Evolutionary conservation across 441 rosid genomes (phyloP).

Genomic region (Croton laevigatus): DNA sequence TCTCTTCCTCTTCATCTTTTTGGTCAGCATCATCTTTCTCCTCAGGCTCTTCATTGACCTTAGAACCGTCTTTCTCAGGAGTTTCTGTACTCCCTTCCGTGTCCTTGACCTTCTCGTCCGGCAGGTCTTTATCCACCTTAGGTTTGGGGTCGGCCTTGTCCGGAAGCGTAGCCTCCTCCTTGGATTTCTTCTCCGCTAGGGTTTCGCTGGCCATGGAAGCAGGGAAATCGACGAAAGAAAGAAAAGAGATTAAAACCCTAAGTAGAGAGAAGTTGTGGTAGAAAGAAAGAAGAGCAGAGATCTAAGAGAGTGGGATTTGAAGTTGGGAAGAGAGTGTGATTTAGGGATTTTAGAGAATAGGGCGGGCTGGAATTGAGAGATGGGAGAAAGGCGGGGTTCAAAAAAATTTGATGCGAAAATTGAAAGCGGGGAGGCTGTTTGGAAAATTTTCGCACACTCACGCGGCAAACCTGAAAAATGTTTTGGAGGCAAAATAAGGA

Average conservation of each 20-base stretch:
- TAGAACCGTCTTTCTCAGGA: conserved; percentile 21
- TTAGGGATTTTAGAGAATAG: conserved; percentile 8
- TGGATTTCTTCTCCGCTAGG: conserved; percentile 61
- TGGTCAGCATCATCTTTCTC: conserved; percentile 24
- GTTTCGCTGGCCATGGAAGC: conserved; percentile 61
- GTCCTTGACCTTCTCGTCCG: conserved; percentile 13
- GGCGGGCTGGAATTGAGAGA: conserved; percentile 19
- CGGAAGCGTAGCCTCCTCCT: conserved; percentile 39
- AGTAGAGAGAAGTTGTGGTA: conserved; percentile 8
- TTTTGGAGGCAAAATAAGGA: not conserved
- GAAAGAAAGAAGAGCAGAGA: not conserved
- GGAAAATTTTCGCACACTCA: not conserved
- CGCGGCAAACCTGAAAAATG: not conserved
- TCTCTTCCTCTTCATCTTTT: conserved; percentile 18
- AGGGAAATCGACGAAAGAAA: conserved; percentile 8
- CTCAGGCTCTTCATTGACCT: conserved; percentile 13
- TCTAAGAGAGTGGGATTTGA: not conserved
- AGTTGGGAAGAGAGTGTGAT: not conserved
- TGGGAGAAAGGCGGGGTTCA: conserved; percentile 32
- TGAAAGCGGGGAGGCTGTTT: conserved; percentile 32
- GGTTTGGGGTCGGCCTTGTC: conserved; percentile 27
- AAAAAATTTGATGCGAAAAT: conserved; percentile 31
- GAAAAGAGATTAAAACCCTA: conserved; percentile 24
- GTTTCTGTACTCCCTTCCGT: conserved; percentile 3
- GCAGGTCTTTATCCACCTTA: not conserved